These are phyloP conservation scores for Syzygium aromaticum DNA, from an alignment of 345 rosid genomes.

Conservation along the genomic window DNA sequence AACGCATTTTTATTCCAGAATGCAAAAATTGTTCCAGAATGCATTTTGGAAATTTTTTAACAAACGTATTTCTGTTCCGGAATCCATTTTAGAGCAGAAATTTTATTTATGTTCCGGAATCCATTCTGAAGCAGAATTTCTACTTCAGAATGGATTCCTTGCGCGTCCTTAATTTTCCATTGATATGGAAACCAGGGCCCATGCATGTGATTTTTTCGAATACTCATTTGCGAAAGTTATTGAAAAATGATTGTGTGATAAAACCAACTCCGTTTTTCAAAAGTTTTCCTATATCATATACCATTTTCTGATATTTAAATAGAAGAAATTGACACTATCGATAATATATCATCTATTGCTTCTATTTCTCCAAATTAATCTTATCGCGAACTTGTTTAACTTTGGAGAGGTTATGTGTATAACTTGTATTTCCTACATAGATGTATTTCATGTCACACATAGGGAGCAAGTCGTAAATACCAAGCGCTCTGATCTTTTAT, in stretches of 20 bases:
- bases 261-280: neutral
- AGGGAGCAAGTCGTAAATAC: neutral
- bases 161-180: neutral
- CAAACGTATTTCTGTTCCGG: no score
- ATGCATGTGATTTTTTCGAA: neutral
- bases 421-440: neutral
- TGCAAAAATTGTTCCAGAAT: no score
- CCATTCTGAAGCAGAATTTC: no score
- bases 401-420: neutral
- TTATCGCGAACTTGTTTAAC: neutral
- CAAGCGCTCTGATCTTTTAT: neutral
- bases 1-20: no score
- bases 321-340: neutral
- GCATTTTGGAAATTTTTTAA: no score
- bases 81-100: no score
- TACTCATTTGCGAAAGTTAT: neutral
- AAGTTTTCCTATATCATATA: neutral
- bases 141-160: no score
- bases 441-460: neutral
- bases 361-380: neutral
- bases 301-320: neutral
- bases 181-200: neutral
- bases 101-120: no score
- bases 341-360: neutral
- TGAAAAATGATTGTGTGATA: neutral